Percentiles rank a stretch among this genome's conserved stretches.
Evolutionary conservation across 1,139 yeast species (phyloP).

Genomic region (Geotrichum candidum): DNA sequence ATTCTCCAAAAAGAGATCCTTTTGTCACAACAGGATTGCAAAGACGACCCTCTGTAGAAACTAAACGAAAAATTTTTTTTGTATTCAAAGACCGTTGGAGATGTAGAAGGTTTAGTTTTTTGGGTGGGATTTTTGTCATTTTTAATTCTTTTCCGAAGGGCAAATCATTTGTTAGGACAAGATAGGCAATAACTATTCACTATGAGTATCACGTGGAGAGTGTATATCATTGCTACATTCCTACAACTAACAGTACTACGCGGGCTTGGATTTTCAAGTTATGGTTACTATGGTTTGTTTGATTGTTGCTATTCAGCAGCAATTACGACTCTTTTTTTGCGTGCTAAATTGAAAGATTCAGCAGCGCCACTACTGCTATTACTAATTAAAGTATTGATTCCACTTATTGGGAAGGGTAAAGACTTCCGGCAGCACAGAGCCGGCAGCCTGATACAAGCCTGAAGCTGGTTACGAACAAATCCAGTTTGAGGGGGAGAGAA

Average conservation of each 20-base stretch:
- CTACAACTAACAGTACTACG: too few relatives aligned
- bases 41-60: neutral
- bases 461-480: neutral
- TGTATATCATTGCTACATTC: neutral
- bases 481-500: too few relatives aligned
- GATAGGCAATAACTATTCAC: neutral
- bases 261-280: too few relatives aligned
- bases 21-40: neutral
- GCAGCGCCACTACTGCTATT: too few relatives aligned
- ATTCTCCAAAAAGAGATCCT: neutral
- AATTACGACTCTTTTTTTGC: too few relatives aligned
- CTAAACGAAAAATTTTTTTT: neutral
- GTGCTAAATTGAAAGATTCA: too few relatives aligned
- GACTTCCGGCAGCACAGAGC: constrained; percentile 2
- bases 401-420: neutral
- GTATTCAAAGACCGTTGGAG: neutral
- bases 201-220: constrained; percentile 30
- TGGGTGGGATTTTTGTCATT: neutral
- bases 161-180: neutral
- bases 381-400: too few relatives aligned
- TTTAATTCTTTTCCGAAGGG: neutral
- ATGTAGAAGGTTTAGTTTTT: neutral
- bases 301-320: too few relatives aligned
- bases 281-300: too few relatives aligned
- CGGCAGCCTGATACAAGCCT: neutral